Base-by-base conservation (phyloP, 2,329 filamentous ascomycete species). In the Epichloe festucae region DNA sequence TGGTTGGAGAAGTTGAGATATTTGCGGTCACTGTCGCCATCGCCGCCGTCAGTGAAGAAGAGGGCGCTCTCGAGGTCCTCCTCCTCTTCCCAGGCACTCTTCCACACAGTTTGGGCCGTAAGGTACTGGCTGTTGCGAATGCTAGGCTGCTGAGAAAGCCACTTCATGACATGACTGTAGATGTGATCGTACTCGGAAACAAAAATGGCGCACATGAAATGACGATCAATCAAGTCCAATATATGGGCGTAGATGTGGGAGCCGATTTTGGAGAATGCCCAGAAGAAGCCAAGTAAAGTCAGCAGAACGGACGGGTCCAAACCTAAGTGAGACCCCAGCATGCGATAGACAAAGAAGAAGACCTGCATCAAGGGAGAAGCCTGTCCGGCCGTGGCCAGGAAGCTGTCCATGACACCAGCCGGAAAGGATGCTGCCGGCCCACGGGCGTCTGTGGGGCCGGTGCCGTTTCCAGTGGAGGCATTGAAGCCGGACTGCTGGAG, bases 1-100 rank as follows among this genome's bases (percentile, higher is more conserved):
- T 79, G 75, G 54, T 75, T 77, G 3, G 77, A 77, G 63, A 81
- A 81, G 61, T 82, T 82, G 48, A 80, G 72, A 57, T 76, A 79
- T 50, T 60, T 63, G 34, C 56, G 59, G 11, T 61, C 60, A n/a
- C 65, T 66, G 1, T 60, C 59, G 3, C 65, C 69, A 14, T 69
- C 68, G 14, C 70, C 69, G 34, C 70, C 69, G 11, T 67, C 58
- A 31, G 31, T 63, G 17, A 63, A 68, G 12, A 64, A 61, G 7
- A 73, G 59, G 2, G 68, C 63, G 45, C 53, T 57, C n/a, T 72
- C 68, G 2, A 69, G 61, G 38, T 73, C 71, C 50, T 80, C 66
- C 43, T 69, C 74, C 45, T 76, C 75, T 42, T 78, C 78, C 78
- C 78, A 82, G 0, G 76, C 75, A 17, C 70, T 76, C 57, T 71